Base-by-base conservation (phyloP, 1,284 basidiomycete species). In the Heterobasidion annosum region DNA sequence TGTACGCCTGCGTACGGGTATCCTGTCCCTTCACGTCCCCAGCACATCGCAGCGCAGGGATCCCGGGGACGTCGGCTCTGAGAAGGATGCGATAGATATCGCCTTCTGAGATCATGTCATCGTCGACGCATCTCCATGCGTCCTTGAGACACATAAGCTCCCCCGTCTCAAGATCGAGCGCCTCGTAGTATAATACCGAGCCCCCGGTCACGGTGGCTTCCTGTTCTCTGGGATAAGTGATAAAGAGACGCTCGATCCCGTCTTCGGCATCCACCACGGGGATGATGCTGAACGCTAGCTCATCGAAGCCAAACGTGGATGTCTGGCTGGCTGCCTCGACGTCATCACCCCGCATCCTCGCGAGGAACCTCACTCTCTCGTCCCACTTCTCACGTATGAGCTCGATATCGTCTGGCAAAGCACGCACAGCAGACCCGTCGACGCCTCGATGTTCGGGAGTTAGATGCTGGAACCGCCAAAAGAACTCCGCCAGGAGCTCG, bases 401-500 rank as follows among this genome's bases (percentile, higher is more conserved):
- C 34, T 32, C n/a, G 6, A 16, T 12, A 8, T 34, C n/a, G 2
- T 25, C 25, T 25, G 15, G 12, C 33, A 34, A 37, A 15, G 32
- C 34, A n/a, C 6, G 49, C n/a, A n/a, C n/a, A 8, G 35, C 49
- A 37, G 49, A 12, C 8, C 33, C 12, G 19, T 56, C 55, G 42
- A 16, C 15, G 18, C 55, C 55, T 10, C 55, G 52, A 8, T 54
- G 33, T 9, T 37, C 52, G 12, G 32, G 19, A 25, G 18, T 46
- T 7, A 50, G 19, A 15, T 54, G 34, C 18, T 33, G 25, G 44
- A 46, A 56, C 32, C 55, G 55, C 43, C 55, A 48, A n/a, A 56
- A 49, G 33, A 56, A 56, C 7, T 56, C 55, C 3, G 52, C 55
- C n/a, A 56, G 44, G 15, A n/a, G n/a, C 6, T 12, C 19, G 19